A percentile compares a stretch with the other conserved stretches of the same genome.
phyloP scores from a whole-genome alignment of 805 yeast species.

The Starmera caribaea region DNA sequence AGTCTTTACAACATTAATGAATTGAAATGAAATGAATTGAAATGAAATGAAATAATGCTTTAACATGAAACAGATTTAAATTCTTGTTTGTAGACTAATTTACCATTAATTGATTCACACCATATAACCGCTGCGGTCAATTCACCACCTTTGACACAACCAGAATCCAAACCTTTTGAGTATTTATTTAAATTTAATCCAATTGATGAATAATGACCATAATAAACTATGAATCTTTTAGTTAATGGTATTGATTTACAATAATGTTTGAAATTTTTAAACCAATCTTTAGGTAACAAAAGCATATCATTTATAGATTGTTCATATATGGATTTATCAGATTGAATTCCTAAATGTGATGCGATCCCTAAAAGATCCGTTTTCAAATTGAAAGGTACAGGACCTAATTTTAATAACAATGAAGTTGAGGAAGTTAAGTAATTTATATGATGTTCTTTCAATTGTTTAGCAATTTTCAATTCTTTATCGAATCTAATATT shows the following conservation, averaged over 20 bases:
- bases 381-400: slow-evolving; percentile 27
- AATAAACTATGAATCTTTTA: slow-evolving; percentile 40
- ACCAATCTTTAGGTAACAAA: slow-evolving; percentile 64
- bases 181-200: slow-evolving; percentile 60
- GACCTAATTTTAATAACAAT: slow-evolving; percentile 51
- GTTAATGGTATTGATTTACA: slow-evolving; percentile 14
- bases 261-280: slow-evolving; percentile 19
- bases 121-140: slow-evolving; percentile 43
- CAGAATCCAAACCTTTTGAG: slow-evolving; percentile 75
- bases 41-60: neutral
- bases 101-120: slow-evolving; percentile 1
- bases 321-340: slow-evolving; percentile 25
- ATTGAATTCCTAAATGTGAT: slow-evolving; percentile 76
- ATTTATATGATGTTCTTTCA: slow-evolving; percentile 50
- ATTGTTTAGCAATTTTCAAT: slow-evolving; percentile 8
- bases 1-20: neutral
- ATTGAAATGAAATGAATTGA: too few relatives aligned
- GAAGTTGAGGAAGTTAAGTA: slow-evolving; percentile 52
- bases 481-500: slow-evolving; percentile 9
- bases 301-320: slow-evolving; percentile 57
- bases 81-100: slow-evolving; percentile 3
- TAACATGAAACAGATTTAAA: slow-evolving; percentile 9
- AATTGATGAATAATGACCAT: slow-evolving; percentile 83
- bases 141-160: slow-evolving; percentile 68
- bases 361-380: slow-evolving; percentile 36